phyloP scores from a whole-genome alignment of 116 monocot species.

The Zostera marina region DNA sequence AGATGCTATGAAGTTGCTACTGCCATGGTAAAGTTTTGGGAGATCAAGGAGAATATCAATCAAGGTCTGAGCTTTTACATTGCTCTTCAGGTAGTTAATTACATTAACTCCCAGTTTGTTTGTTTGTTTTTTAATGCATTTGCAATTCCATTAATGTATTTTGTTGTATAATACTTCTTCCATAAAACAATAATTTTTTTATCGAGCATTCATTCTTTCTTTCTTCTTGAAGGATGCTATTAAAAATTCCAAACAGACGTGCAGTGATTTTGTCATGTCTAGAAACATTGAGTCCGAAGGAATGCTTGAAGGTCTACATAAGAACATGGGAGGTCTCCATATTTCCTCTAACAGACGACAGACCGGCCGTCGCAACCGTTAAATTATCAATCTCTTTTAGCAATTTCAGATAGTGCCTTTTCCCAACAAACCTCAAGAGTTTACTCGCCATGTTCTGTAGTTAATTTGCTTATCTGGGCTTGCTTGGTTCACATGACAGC shows the following conservation, averaged over 20 bases:
- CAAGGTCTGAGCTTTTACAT: constrained; percentile 63
- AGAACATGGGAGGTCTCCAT: constrained; percentile 51
- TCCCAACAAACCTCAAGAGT: neutral
- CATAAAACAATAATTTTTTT: neutral
- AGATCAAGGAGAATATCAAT: constrained; percentile 58
- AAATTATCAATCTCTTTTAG: neutral
- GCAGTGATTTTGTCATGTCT: constrained; percentile 83
- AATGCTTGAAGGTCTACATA: constrained; percentile 83
- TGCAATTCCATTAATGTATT: neutral
- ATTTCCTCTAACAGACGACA: constrained; percentile 7
- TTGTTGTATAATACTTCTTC: neutral
- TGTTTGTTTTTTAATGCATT: neutral
- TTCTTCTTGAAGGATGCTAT: constrained; percentile 50
- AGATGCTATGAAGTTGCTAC: constrained; percentile 56
- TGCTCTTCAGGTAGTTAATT: constrained; percentile 35
- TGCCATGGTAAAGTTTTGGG: constrained; percentile 53
- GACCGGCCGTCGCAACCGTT: neutral
- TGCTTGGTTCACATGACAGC: neutral
- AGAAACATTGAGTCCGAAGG: constrained; percentile 80
- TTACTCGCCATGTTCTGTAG: neutral
- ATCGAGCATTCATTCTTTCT: neutral
- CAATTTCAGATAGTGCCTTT: neutral
- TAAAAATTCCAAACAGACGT: constrained; percentile 73
- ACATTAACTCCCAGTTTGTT: constrained; percentile 1
- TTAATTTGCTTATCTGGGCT: neutral